phyloP scores from a whole-genome alignment of 345 rosid species.

The Eucalyptus viminalis region DNA sequence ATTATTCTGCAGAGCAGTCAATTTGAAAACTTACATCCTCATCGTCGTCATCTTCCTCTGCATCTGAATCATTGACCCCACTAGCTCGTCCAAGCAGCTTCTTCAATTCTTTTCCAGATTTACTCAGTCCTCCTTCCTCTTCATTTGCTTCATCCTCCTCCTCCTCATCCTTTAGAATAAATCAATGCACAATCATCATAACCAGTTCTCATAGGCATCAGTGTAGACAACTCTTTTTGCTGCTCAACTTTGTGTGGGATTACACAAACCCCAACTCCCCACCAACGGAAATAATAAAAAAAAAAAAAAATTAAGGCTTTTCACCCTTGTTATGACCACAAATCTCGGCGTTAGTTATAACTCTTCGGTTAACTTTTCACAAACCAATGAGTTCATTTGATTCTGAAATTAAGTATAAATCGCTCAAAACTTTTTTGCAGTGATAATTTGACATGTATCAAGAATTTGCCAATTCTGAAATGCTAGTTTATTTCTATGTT shows the following conservation, averaged over 20 bases:
- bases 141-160: constrained; percentile 75
- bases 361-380: not conserved
- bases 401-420: not conserved
- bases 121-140: constrained; percentile 82
- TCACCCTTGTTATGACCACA: not conserved
- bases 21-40: constrained; percentile 51
- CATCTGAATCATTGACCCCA: constrained; percentile 70
- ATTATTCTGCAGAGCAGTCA: not conserved
- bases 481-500: not conserved
- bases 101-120: constrained; percentile 93
- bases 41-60: constrained; percentile 68
- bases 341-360: not conserved
- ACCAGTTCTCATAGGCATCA: not conserved
- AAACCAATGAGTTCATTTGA: not conserved
- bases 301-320: not conserved
- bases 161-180: constrained; percentile 31
- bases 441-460: not conserved
- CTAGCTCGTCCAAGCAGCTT: constrained; percentile 66
- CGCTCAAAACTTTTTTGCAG: not conserved
- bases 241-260: not conserved
- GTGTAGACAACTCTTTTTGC: not conserved
- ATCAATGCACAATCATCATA: not conserved
- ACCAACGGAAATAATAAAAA: not conserved
- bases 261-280: not conserved
- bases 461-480: not conserved